Base-by-base conservation (phyloP, 2,329 filamentous ascomycete species). In the Colletotrichum destructivum region DNA sequence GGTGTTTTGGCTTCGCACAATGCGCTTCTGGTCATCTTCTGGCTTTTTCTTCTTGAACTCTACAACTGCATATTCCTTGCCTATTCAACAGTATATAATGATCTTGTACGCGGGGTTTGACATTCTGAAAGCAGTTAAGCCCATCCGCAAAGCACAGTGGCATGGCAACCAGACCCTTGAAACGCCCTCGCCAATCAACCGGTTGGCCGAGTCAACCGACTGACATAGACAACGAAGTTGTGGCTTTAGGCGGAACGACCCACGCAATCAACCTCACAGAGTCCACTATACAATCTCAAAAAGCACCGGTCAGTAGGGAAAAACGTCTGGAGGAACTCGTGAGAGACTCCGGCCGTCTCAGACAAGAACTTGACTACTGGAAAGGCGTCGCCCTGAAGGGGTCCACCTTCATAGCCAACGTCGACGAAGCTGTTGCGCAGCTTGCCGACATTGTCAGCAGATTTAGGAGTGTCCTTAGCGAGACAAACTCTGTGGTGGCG, bases 311-410 rank as follows among this genome's bases (percentile, higher is more conserved):
- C 35, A 66, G 44, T 15, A 60, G 57, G 21, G 18, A 23, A 13
- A 11, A 93, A 93, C 47, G 82, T 86, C 60, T 87, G 83, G 62
- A 82, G 86, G 65, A 60, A 18, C 55, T 66, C 21, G 31, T 51
- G 23, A 60, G 44, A 60, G 46, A 59, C 44, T 66, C 54, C 21
- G 16, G 63, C 21, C 21, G 55, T 55, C n/a, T 60, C 16, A 60
- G 55, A 12, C 16, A 66, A 51, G 46, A 66, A 35, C 63, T 66
- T 26, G 18, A 52, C 21, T 66, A 52, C 23, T 42, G n/a, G 26
- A 26, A 26, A 26, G 26, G 26, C 26, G 26, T 26, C 26, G 26
- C 26, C 26, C 26, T 26, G 26, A 26, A 2, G 26, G 26, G 26
- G 26, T 26, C 26, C 26, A 26, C 26, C 26, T 26, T 26, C 26